A percentile compares a stretch with the other conserved stretches of the same genome.
Conservation (phyloP, 129 eudicot species). For the Solidago caesia region DNA sequence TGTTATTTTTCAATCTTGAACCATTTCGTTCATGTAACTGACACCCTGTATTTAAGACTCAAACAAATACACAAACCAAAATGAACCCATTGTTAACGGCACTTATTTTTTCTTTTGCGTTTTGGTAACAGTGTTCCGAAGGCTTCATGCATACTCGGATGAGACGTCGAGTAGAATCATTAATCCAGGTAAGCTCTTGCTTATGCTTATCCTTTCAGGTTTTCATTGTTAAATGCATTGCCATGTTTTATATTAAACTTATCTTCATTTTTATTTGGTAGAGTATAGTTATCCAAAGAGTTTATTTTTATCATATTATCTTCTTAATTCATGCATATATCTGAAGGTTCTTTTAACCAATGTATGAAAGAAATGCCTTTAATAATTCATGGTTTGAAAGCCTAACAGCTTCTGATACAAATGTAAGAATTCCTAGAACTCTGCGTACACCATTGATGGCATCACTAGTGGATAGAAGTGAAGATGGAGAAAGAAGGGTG, state of each 20-base stretch:
- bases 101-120: conserved; percentile 10
- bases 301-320: no score
- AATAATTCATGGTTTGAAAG: no score
- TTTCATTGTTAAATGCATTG: neutral
- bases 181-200: conserved; percentile 61
- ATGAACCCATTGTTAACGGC: neutral
- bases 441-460: no score
- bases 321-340: no score
- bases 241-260: neutral
- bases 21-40: neutral
- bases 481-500: no score
- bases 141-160: conserved; percentile 98
- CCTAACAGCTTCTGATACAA: no score
- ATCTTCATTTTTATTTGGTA: no score
- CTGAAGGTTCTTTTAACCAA: no score
- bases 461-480: no score
- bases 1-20: neutral
- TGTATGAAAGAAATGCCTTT: no score
- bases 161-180: conserved; percentile 95
- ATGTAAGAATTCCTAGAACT: no score
- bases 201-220: neutral
- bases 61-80: neutral
- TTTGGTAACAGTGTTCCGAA: conserved; percentile 78
- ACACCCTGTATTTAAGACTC: no score
- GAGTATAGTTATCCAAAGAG: neutral